A percentile compares a stretch with the other conserved stretches of the same genome.
phyloP scores from a whole-genome alignment of 2,329 filamentous ascomycete genomes.

The Microdochium paspali region DNA sequence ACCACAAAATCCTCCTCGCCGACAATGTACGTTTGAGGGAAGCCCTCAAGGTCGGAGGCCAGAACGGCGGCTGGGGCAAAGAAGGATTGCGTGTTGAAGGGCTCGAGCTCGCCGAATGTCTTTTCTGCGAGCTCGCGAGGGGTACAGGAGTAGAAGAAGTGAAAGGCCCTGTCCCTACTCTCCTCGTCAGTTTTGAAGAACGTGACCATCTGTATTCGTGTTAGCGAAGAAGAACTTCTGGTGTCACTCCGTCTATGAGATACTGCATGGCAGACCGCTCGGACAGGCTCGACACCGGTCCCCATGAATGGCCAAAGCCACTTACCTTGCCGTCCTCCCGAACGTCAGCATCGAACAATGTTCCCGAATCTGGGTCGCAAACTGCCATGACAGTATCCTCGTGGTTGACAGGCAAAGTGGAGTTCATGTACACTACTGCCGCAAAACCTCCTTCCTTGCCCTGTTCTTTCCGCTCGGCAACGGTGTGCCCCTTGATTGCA shows the following conservation, averaged over 20 bases:
- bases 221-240: too few relatives aligned
- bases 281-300: too few relatives aligned
- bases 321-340: background rate
- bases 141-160: background rate
- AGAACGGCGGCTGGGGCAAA: background rate
- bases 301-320: too few relatives aligned
- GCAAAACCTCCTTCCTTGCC: slow-evolving; percentile 1
- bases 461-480: background rate
- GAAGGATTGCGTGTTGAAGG: background rate
- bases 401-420: background rate
- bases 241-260: too few relatives aligned
- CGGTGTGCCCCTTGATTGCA: background rate
- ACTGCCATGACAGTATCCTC: background rate
- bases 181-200: background rate
- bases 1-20: slow-evolving; percentile 1
- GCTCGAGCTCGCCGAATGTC: background rate
- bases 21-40: slow-evolving; percentile 1
- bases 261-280: too few relatives aligned
- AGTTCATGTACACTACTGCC: slow-evolving; percentile 1
- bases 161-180: background rate
- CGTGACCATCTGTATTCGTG: background rate
- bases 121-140: background rate
- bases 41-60: slow-evolving; percentile 1
- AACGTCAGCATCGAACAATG: background rate
- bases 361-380: background rate